Conservation (phyloP, 202 grass and related monocot species). For the Zizania palustris region DNA sequence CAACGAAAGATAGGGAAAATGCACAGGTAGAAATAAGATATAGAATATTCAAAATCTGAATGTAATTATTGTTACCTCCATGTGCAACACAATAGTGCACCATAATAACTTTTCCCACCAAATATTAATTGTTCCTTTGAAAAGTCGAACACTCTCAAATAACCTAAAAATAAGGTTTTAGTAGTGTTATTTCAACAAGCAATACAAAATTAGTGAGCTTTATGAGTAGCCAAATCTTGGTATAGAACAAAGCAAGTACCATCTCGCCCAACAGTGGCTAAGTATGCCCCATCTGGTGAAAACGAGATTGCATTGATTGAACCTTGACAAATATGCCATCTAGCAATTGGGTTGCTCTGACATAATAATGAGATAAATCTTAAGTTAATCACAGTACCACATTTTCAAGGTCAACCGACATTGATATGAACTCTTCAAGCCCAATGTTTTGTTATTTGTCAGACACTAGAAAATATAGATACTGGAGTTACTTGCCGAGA, state of each 20-base stretch:
- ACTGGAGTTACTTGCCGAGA: constrained; percentile 3
- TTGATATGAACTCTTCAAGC: background rate
- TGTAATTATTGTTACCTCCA: constrained; percentile 67
- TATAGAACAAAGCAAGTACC: constrained; percentile 58
- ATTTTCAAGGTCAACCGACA: background rate
- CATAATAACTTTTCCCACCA: constrained; percentile 98
- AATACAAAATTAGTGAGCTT: background rate
- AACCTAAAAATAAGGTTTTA: constrained; percentile 54
- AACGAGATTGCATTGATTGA: constrained; percentile 86
- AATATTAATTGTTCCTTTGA: constrained; percentile 87
- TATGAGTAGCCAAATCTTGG: background rate
- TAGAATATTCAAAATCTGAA: constrained; percentile 7
- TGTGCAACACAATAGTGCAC: constrained; percentile 80
- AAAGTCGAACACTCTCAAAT: constrained; percentile 97
- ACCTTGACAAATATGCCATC: constrained; percentile 96
- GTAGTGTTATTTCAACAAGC: constrained; percentile 28
- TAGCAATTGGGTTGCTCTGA: constrained; percentile 84
- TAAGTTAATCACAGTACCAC: constrained; percentile 12
- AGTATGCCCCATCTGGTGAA: constrained; percentile 80
- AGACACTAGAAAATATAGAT: background rate
- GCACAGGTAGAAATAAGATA: background rate
- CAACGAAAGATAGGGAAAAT: constrained; percentile 17
- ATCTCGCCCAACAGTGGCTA: constrained; percentile 90
- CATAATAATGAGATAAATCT: constrained; percentile 40
- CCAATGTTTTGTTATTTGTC: constrained; percentile 23